Evolutionary conservation across 1,139 yeast genomes (phyloP).

Genomic region (Debaryomyces subglobosus): DNA sequence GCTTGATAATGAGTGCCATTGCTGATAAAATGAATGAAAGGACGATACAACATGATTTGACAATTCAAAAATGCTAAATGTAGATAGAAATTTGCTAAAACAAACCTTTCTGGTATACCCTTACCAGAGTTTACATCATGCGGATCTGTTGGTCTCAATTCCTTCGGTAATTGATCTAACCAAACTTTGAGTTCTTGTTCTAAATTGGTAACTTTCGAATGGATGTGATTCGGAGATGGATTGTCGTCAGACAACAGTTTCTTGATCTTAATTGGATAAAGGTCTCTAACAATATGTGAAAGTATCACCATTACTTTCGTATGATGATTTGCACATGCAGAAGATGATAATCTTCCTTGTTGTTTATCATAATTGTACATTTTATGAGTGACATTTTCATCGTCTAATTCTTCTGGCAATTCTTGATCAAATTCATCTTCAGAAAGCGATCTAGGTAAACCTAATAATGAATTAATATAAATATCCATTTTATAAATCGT

Average conservation of each 20-base stretch:
- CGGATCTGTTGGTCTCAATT: slow-evolving; percentile 74
- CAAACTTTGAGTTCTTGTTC: slow-evolving; percentile 76
- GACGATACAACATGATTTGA: slow-evolving; percentile 84
- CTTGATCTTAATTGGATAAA: slow-evolving; percentile 45
- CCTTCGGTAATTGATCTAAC: slow-evolving; percentile 73
- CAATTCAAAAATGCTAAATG: slow-evolving; percentile 83
- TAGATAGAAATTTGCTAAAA: slow-evolving; percentile 74
- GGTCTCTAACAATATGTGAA: slow-evolving; percentile 45
- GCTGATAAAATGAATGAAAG: slow-evolving; percentile 82
- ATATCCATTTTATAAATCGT: slow-evolving; percentile 91
- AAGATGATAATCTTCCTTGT: slow-evolving; percentile 59
- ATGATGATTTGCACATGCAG: slow-evolving; percentile 86
- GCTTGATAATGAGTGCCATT: slow-evolving; percentile 45
- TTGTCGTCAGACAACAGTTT: slow-evolving; percentile 11
- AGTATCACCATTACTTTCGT: slow-evolving; percentile 63
- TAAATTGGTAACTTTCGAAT: slow-evolving; percentile 68
- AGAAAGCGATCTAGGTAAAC: slow-evolving; percentile 75
- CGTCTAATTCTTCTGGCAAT: slow-evolving; percentile 82
- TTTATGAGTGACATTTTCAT: slow-evolving; percentile 77
- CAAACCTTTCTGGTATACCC: slow-evolving; percentile 61
- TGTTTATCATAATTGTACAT: slow-evolving; percentile 46
- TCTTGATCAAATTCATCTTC: slow-evolving; percentile 91
- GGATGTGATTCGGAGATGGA: slow-evolving; percentile 45
- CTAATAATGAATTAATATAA: slow-evolving; percentile 85
- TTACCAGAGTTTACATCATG: slow-evolving; percentile 24